Conservation (phyloP, 371 early-diverging fungal genomes). For the Mucor piriformis region DNA sequence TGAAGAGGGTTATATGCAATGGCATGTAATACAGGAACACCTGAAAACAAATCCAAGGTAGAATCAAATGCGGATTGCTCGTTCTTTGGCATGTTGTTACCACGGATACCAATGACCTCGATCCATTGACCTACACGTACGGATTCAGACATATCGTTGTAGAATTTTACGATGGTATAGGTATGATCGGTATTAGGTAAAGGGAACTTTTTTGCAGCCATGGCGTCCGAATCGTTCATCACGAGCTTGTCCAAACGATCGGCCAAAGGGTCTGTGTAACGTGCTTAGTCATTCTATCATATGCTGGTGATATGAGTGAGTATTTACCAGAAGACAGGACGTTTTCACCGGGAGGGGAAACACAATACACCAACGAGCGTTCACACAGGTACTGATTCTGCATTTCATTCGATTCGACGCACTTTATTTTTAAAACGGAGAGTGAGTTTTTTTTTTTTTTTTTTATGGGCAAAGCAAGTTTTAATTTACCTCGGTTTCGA, state of each 20-base stretch:
- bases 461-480: not conserved
- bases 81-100: slow-evolving; percentile 16
- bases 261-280: slow-evolving; percentile 10
- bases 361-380: slow-evolving; percentile 54
- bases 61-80: slow-evolving; percentile 24
- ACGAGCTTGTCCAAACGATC: slow-evolving; percentile 24
- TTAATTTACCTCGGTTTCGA: slow-evolving; percentile 28
- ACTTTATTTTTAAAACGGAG: slow-evolving; percentile 5
- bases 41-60: slow-evolving; percentile 19
- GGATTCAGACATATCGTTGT: slow-evolving; percentile 36
- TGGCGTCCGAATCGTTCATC: slow-evolving; percentile 8
- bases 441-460: not conserved
- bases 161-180: slow-evolving; percentile 59
- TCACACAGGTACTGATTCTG: slow-evolving; percentile 43
- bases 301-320: not conserved
- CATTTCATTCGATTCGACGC: slow-evolving; percentile 9
- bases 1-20: slow-evolving; percentile 36
- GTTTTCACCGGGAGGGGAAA: slow-evolving; percentile 67
- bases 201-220: slow-evolving; percentile 49
- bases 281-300: not conserved
- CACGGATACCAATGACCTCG: slow-evolving; percentile 62
- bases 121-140: slow-evolving; percentile 60
- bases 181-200: slow-evolving; percentile 51
- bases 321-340: slow-evolving; percentile 38
- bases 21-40: slow-evolving; percentile 46